Evolutionary conservation across 2,329 filamentous ascomycete genomes (phyloP), one percentile per base, ranked within the genome.

Genomic region (Phialophora chinensis): DNA sequence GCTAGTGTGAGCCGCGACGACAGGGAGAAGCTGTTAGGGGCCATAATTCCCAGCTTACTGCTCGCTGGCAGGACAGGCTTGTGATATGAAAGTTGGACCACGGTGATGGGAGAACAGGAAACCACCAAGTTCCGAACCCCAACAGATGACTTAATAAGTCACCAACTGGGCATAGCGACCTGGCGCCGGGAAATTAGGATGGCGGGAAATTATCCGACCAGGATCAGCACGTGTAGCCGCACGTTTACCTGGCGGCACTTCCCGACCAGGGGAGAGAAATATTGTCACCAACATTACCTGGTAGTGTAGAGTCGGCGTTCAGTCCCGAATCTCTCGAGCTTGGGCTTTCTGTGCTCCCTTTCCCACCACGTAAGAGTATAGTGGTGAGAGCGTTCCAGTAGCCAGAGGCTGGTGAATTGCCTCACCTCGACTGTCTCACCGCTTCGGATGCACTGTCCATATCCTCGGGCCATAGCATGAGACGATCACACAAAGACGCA

Each of bases 1-100:
- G 86, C 78, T 63, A 90, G 84, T 82, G 88, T 38, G n/a, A 72
- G 47, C 10, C 70, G 70, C 23, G 69, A 66, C 23, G 71, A 66
- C 42, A 72, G 53, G 12, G 69, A 71, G 61, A 71, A 70, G 53
- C 57, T 67, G 49, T 67, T 73, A 11, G 71, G 62, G 20, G 70
- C 66, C 71, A 72, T 71, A 20, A 2, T 61, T 14, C 31, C 54
- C 49, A 31, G 29, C 14, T 52, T 5, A 8, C 12, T 25, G n/a
- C 14, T 35, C 14, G n/a, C 29, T 4, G 29, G 25, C 25, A 11
- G 23, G 14, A n/a, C 20, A 27, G 7, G 14, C 49, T 27, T 52
- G 23, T 52, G 23, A 27, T 27, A 52, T 10, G 17, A n/a, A 17
- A 8, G 5, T 8, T 20, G 17, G 38, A 44, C 17, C 17, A 8